A percentile compares a stretch with the other conserved stretches of the same genome.
phyloP scores from a whole-genome alignment of 192 early-diverging fungal species.

The Entophlyctis helioformis region DNA sequence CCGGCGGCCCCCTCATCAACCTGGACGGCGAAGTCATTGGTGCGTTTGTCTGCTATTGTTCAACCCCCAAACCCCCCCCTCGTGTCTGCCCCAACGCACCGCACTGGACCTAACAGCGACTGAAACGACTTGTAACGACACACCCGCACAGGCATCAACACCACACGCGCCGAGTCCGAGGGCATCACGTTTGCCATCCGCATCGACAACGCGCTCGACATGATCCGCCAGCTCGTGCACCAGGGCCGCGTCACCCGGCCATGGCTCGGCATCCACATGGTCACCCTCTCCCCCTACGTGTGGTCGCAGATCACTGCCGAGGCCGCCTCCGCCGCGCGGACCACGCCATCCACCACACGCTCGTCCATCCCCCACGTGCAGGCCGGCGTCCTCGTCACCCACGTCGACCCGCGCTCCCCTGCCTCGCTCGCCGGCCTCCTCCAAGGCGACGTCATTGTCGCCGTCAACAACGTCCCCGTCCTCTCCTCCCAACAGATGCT shows the following conservation, averaged over 20 bases:
- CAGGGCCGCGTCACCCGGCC: slow-evolving; percentile 27
- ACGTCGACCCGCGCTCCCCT: slow-evolving; percentile 17
- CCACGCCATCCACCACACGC: no score
- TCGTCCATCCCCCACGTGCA: neutral
- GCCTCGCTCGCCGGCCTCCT: slow-evolving; percentile 15
- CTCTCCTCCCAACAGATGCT: slow-evolving; percentile 25
- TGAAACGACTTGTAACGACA: no score
- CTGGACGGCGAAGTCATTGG: slow-evolving; percentile 35
- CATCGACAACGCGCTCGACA: slow-evolving; percentile 22
- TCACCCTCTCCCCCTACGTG: slow-evolving; percentile 20
- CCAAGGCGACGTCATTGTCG: slow-evolving; percentile 31
- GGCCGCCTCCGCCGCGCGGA: no score
- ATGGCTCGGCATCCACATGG: slow-evolving; percentile 32
- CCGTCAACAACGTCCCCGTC: slow-evolving; percentile 15
- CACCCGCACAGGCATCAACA: slow-evolving; percentile 27
- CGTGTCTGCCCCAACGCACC: no score
- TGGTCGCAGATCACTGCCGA: slow-evolving; percentile 18
- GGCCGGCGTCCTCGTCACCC: neutral
- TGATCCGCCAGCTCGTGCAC: slow-evolving; percentile 27
- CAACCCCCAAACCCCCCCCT: no score
- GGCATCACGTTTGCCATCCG: slow-evolving; percentile 40
- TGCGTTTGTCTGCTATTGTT: neutral
- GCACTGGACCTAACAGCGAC: no score
- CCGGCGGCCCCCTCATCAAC: slow-evolving; percentile 38
- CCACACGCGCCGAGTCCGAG: slow-evolving; percentile 29